Evolutionary conservation across 805 yeast genomes (phyloP).

Genomic region (Hanseniaspora pseudoguilliermondii): DNA sequence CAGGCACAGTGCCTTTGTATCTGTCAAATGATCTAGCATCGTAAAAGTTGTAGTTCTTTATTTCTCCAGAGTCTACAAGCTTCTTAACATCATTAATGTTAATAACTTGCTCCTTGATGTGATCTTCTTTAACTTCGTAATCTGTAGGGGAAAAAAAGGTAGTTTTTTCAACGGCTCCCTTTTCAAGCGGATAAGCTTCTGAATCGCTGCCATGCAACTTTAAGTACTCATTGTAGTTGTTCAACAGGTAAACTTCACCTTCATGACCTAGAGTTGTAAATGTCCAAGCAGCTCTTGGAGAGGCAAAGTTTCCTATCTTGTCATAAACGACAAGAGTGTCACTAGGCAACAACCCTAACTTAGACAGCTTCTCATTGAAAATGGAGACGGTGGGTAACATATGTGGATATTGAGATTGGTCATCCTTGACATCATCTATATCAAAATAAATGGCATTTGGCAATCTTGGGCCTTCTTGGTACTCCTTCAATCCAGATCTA

Average conservation of each 20-base stretch:
- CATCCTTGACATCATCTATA: constrained; percentile 55
- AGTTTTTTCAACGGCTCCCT: constrained; percentile 30
- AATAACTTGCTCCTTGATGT: constrained; percentile 39
- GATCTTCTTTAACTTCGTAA: constrained; percentile 29
- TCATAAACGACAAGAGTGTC: constrained; percentile 75
- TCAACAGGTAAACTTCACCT: constrained; percentile 49
- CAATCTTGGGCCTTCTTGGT: constrained; percentile 43
- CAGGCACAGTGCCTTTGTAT: constrained; percentile 69
- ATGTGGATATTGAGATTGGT: constrained; percentile 61
- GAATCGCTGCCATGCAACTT: neutral
- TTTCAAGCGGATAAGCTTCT: constrained; percentile 28
- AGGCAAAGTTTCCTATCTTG: constrained; percentile 67
- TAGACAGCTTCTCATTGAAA: constrained; percentile 42
- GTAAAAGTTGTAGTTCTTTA: constrained; percentile 40
- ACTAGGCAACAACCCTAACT: constrained; percentile 41
- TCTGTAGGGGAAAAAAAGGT: constrained; percentile 18
- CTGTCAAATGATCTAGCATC: constrained; percentile 76
- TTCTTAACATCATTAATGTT: constrained; percentile 53
- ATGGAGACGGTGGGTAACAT: constrained; percentile 61
- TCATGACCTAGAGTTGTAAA: constrained; percentile 64
- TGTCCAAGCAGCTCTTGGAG: constrained; percentile 91
- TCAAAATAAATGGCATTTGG: constrained; percentile 64
- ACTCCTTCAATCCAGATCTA: constrained; percentile 45
- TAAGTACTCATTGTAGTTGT: constrained; percentile 50
- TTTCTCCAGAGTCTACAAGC: constrained; percentile 38